Evolutionary conservation across 108 stramenopile species (phyloP), one percentile per base, ranked within the genome.

Genomic region (Discostella pseudostelligera): DNA sequence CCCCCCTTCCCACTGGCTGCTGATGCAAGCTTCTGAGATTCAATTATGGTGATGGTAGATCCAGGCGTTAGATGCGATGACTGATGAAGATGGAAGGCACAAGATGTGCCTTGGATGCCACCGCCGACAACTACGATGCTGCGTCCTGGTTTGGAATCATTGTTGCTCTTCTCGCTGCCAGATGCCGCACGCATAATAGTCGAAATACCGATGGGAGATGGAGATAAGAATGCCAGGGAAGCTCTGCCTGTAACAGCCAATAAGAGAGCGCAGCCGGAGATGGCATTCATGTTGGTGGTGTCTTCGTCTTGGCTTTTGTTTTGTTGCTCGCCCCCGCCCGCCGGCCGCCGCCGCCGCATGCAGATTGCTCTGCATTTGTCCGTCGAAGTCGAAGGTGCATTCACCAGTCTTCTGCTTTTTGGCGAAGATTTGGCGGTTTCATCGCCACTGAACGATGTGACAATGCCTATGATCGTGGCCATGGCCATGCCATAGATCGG

Each of bases 1-100:
- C 95, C 95, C 1, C 90, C 89, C 67, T 96, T 96, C 8, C 96
- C 96, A 48, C 79, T 81, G 10, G 96, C 96, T 8, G 93, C 93
- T 8, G 84, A 75, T 6, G 92, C 96, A 1, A 87, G 66, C 43
- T 39, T 67, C 17, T 80, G 82, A 43, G 80, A 32, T 79, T 96
- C 96, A 16, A 96, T 63, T 3, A 96, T 69, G 0, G 84, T 87
- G 43, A 92, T 84, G 3, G 59, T 71, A 0, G 68, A 56, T 11
- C 68, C 65, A 24, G 76, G 45, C 1, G 76, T 67, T 6, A 73
- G 58, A 0, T 54, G 39, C 4, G 61, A 22, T 14, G 65, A 61
- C 48, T 56, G 61, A 29, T 71, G 65, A 1, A 89, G 53, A 16
- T 82, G 83, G 40, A 77, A 91, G 22, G 91, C 92, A 22, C 85